Evolutionary conservation across 2,329 filamentous ascomycete genomes (phyloP), one percentile per base, ranked within the genome.

Genomic region (Scleromitrula shiraiana): DNA sequence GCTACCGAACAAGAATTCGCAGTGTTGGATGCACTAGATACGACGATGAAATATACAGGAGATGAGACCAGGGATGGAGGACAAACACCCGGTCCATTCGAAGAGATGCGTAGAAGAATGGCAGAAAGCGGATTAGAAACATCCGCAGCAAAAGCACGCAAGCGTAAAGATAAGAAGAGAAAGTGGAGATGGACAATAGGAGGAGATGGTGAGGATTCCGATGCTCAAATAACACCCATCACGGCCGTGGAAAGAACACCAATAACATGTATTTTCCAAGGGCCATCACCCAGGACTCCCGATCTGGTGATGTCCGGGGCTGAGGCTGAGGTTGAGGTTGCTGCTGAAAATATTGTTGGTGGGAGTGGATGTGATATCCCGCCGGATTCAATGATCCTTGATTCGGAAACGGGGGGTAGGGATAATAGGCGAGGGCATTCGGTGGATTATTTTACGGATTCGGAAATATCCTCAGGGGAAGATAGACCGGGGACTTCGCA

Each of bases 141-240:
- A 14, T 55, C 60, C 0, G 56, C 27, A 2, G 41, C 52, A 5
- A 70, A 72, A n/a, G 80, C 78, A 61, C 68, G 72, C 8, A 78
- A 72, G 61, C 65, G 67, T 26, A 59, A 68, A 59, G 79, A 82
- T 55, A 82, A 79, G 70, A 80, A 76, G 64, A 68, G 78, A 10
- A 74, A 74, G 36, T 83, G 79, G 80, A 75, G 80, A 29, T 83
- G 80, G 80, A 83, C 80, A 1, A 81, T 83, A 37, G 59, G 59
- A 2, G 66, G 65, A 4, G 66, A 64, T 1, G 67, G 65, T 2
- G 65, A 69, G 12, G 66, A 70, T 35, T 36, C 43, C 20, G 46
- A 51, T 23, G 15, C 39, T 7, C 43, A 30, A 4, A 50, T 38
- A n/a, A 56, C 56, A 4, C 57, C 58, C 3, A 32, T 52, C 19